Conservation (phyloP, 1,284 basidiomycete genomes). For the Microbotryum intermedium region DNA sequence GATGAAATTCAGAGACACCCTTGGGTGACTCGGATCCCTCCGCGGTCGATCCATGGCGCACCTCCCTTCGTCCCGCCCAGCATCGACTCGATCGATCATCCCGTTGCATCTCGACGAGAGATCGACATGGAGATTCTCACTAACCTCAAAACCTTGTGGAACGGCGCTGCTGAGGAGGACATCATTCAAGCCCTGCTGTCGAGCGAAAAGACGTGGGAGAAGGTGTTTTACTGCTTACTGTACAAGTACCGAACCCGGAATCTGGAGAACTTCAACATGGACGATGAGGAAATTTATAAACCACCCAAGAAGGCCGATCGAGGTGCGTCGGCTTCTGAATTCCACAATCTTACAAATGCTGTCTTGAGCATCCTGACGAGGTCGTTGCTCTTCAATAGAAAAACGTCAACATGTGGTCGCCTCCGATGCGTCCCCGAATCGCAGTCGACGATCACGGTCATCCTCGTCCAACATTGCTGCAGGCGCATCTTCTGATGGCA, state of each 20-base stretch:
- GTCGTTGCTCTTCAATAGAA: not conserved
- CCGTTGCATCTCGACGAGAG: conserved; percentile 52
- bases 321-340: conserved; percentile 1
- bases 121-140: conserved; percentile 85
- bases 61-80: conserved; percentile 57
- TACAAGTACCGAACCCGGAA: conserved; percentile 64
- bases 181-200: conserved; percentile 59
- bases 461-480: conserved; percentile 31
- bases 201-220: conserved; percentile 70
- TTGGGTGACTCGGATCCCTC: conserved; percentile 67
- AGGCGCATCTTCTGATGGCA: conserved; percentile 4
- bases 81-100: conserved; percentile 57
- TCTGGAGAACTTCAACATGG: conserved; percentile 56
- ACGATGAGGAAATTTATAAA: conserved; percentile 46
- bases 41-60: conserved; percentile 46
- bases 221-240: conserved; percentile 80
- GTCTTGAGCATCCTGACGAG: not conserved
- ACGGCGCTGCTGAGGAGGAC: conserved; percentile 59
- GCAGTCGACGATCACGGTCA: conserved; percentile 23
- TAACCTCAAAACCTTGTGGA: conserved; percentile 86
- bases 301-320: conserved; percentile 3
- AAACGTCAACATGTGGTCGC: conserved; percentile 27
- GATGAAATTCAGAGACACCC: conserved; percentile 75
- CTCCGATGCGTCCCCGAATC: conserved; percentile 12
- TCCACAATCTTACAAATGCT: not conserved